phyloP scores from a whole-genome alignment of 1,284 basidiomycete genomes.

The Apiotrichum siamense region DNA sequence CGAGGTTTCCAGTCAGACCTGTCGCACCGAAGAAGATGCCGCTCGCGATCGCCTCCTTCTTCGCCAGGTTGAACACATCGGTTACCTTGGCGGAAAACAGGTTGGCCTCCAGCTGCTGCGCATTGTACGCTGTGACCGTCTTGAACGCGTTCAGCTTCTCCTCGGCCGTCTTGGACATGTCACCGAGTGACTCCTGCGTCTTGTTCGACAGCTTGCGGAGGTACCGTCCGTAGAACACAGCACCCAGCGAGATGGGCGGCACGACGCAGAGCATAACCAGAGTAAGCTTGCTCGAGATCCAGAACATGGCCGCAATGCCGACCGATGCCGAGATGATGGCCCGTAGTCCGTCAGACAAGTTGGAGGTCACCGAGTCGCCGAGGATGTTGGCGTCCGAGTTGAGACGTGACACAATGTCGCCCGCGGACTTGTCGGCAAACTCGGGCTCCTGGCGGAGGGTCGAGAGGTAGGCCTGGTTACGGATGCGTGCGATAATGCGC shows the following conservation, averaged over 20 bases:
- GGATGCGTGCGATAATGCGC: slow-evolving; percentile 81
- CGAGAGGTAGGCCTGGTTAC: slow-evolving; percentile 74
- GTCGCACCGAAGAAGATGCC: slow-evolving; percentile 91
- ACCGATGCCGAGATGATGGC: slow-evolving; percentile 82
- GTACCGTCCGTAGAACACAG: slow-evolving; percentile 94
- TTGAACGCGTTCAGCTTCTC: slow-evolving; percentile 89
- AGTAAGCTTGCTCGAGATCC: slow-evolving; percentile 83
- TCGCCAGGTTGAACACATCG: slow-evolving; percentile 67
- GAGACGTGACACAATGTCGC: slow-evolving; percentile 86
- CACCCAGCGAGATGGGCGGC: slow-evolving; percentile 89
- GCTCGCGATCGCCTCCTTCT: slow-evolving; percentile 81
- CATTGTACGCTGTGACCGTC: slow-evolving; percentile 87
- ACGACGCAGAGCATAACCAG: slow-evolving; percentile 89
- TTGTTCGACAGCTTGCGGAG: slow-evolving; percentile 82
- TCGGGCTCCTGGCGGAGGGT: slow-evolving; percentile 84
- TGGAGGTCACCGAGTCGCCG: slow-evolving; percentile 88
- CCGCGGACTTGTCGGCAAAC: slow-evolving; percentile 85
- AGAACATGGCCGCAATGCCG: slow-evolving; percentile 92
- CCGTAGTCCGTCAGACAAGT: slow-evolving; percentile 79
- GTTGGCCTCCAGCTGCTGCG: slow-evolving; percentile 61
- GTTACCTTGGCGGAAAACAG: slow-evolving; percentile 55
- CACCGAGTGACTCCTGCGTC: slow-evolving; percentile 89
- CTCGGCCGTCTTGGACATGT: slow-evolving; percentile 87
- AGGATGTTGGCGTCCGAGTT: slow-evolving; percentile 91
- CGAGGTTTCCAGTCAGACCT: slow-evolving; percentile 92